Conservation (phyloP, 2,329 filamentous ascomycete species). For the Plectosphaerella cucumerina region DNA sequence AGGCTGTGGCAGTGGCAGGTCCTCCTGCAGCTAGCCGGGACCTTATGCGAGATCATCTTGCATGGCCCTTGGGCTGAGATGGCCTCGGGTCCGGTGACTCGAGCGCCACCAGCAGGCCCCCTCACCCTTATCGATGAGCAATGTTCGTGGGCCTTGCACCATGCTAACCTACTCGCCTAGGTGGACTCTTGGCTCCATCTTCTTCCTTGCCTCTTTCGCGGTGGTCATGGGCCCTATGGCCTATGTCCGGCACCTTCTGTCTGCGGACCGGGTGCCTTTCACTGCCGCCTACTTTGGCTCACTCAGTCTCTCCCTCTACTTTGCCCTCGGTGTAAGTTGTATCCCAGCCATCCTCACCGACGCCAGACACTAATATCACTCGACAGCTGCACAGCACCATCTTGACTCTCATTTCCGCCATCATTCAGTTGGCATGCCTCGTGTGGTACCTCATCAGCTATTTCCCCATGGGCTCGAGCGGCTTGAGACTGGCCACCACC, state of each 20-base stretch:
- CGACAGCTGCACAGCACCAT: constrained; percentile 74
- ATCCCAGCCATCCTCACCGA: neutral
- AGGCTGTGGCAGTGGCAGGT: neutral
- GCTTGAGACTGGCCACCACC: constrained; percentile 78
- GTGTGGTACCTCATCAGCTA: constrained; percentile 96
- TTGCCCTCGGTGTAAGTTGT: constrained; percentile 80
- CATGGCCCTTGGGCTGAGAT: neutral
- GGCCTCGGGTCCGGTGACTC: neutral
- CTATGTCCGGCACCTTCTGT: constrained; percentile 81
- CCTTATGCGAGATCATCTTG: neutral
- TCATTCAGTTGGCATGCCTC: constrained; percentile 79
- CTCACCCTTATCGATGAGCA: neutral
- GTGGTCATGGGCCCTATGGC: constrained; percentile 87
- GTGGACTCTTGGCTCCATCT: constrained; percentile 87
- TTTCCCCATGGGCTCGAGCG: constrained; percentile 92
- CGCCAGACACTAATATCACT: constrained; percentile 17
- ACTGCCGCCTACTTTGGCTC: constrained; percentile 94
- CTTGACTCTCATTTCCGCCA: constrained; percentile 78
- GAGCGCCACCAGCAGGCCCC: neutral
- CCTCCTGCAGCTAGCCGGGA: neutral
- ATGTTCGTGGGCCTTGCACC: no score
- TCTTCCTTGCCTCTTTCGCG: constrained; percentile 91
- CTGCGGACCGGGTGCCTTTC: constrained; percentile 81
- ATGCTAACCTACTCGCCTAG: constrained; percentile 46
- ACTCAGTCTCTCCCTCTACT: constrained; percentile 85